Base-by-base conservation (phyloP, 2,329 filamentous ascomycete species). In the Colletotrichum tabaci region DNA sequence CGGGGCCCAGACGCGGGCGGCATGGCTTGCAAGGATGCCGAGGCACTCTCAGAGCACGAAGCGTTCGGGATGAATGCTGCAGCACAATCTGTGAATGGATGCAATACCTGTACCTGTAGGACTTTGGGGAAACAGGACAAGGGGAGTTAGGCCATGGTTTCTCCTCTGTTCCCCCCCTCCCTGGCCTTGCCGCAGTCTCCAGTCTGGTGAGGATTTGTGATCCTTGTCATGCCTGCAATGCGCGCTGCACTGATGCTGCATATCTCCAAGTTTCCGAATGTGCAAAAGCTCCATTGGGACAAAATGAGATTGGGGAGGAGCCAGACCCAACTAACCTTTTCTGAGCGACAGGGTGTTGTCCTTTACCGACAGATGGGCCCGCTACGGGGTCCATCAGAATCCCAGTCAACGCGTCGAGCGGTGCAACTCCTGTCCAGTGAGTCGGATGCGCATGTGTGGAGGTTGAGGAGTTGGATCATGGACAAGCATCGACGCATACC, bases 201-300 rank as follows among this genome's bases (percentile, higher is more conserved):
- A 40, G 21, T 49, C 23, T 53, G 55, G 61, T 42, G 46, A 58
- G 23, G 52, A 38, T 35, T 58, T 40, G 53, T 30, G 57, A 47
- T 35, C 30, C 30, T 35, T 9, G 30, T 35, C 30, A 35, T 61
- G 64, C 42, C 68, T 71, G 68, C 62, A 71, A 66, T 71, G 67
- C 67, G 47, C 15, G 35, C 66, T 30, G 67, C 67, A 67, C 63
- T 67, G 68, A 38, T 61, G 38, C 67, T 66, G 67, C 67, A 60
- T 52, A 47, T 69, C 49, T 53, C 42, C 49, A 57, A 71, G 64
- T 35, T 67, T 57, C 35, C 56, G 68, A 58, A 30, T 42, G 57
- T 58, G 58, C 50, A 57, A 50, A 58, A 56, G 40, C n/a, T 50
- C 67, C 64, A 58, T 50, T 55, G 42, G 12, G 55, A 53, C 21